phyloP scores from a whole-genome alignment of 306 rosid species.

The Citrullus colocynthis region DNA sequence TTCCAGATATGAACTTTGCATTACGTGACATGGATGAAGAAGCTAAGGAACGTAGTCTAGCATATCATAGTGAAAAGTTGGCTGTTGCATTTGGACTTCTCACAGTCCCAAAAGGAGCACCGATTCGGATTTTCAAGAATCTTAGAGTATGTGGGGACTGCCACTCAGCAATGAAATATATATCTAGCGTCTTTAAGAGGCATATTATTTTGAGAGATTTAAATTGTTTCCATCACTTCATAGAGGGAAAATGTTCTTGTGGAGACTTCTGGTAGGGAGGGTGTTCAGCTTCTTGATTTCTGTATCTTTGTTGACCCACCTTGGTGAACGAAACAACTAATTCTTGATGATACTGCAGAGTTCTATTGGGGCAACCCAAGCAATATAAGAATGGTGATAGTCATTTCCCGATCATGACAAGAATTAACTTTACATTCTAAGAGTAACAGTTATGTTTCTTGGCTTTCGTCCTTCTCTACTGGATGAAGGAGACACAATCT shows the following conservation, averaged over 20 bases:
- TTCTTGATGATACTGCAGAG: not conserved
- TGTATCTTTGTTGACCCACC: not conserved
- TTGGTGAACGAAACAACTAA: not conserved
- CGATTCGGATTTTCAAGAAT: slow-evolving; percentile 74
- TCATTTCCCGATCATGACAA: not conserved
- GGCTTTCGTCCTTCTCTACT: not conserved
- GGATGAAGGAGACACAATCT: not conserved
- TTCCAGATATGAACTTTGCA: slow-evolving; percentile 61
- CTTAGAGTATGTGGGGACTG: slow-evolving; percentile 88
- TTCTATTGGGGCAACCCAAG: not conserved
- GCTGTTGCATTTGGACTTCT: slow-evolving; percentile 76
- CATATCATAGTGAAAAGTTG: slow-evolving; percentile 74
- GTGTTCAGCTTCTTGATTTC: not conserved
- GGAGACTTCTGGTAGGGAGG: slow-evolving; percentile 78
- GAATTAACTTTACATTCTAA: not conserved
- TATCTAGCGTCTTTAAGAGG: slow-evolving; percentile 37
- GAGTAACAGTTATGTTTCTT: not conserved
- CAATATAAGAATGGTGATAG: not conserved
- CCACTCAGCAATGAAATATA: slow-evolving; percentile 69
- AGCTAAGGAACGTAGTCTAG: slow-evolving; percentile 60
- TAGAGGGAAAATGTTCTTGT: slow-evolving; percentile 69
- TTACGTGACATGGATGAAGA: slow-evolving; percentile 77
- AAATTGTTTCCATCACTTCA: slow-evolving; percentile 84
- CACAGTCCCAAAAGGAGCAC: slow-evolving; percentile 35
- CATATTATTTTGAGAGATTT: slow-evolving; percentile 82